Evolutionary conservation across 495 filamentous ascomycete genomes (phyloP).

Genomic region (Acidiella bohemica): DNA sequence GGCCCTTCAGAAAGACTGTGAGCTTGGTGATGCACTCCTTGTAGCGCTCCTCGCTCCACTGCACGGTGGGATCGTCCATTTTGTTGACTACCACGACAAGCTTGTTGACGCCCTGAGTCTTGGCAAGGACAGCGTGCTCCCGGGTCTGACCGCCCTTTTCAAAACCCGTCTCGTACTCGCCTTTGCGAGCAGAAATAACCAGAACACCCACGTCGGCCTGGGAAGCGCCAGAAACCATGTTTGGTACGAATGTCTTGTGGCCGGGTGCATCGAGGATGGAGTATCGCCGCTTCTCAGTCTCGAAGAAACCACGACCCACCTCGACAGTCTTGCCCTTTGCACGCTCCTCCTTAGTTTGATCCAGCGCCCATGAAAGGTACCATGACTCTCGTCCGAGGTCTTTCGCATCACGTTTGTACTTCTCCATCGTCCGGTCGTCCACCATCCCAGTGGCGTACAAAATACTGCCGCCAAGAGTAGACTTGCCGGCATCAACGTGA

Average conservation of each 20-base stretch:
- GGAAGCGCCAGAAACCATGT: constrained; percentile 61
- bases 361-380: constrained; percentile 96
- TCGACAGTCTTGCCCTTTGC: constrained; percentile 97
- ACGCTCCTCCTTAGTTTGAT: constrained; percentile 91
- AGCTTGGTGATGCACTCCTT: constrained; percentile 87
- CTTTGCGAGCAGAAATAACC: constrained; percentile 92
- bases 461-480: constrained; percentile 83
- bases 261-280: constrained; percentile 88
- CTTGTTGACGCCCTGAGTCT: constrained; percentile 96
- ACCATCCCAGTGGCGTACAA: constrained; percentile 95
- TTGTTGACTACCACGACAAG: constrained; percentile 91
- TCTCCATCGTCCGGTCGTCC: constrained; percentile 94
- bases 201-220: constrained; percentile 93
- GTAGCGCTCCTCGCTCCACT: constrained; percentile 87
- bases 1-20: constrained; percentile 68
- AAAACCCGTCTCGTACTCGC: constrained; percentile 99
- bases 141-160: constrained; percentile 96
- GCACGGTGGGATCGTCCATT: constrained; percentile 93
- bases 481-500: constrained; percentile 95
- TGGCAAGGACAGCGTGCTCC: constrained; percentile 91
- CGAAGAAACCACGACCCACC: constrained; percentile 91
- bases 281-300: constrained; percentile 78
- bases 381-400: constrained; percentile 94
- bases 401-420: constrained; percentile 93
- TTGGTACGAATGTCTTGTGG: constrained; percentile 26